Conservation (phyloP, 192 early-diverging fungal species). For the Backusella mclennaniae region DNA sequence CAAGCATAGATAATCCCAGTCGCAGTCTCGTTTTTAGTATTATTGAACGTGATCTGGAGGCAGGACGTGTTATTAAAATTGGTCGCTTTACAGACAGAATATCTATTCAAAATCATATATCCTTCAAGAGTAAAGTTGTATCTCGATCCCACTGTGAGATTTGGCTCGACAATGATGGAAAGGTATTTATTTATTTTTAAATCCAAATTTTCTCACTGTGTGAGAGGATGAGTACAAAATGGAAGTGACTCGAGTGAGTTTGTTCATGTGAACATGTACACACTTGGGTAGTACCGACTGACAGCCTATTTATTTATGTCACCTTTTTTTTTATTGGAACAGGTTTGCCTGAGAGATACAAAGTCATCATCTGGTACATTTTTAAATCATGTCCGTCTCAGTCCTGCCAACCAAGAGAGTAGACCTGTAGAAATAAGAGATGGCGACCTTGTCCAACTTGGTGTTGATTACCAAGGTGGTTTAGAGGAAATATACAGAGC, state of each 20-base stretch:
- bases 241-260: background rate
- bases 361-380: slow-evolving; percentile 91
- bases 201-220: background rate
- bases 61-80: slow-evolving; percentile 54
- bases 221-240: background rate
- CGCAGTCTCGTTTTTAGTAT: slow-evolving; percentile 58
- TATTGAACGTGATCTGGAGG: slow-evolving; percentile 56
- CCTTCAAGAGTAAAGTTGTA: slow-evolving; percentile 83
- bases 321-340: background rate
- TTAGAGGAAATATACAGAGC: slow-evolving; percentile 84
- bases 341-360: slow-evolving; percentile 83
- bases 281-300: slow-evolving; percentile 6
- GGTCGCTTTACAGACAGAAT: slow-evolving; percentile 60
- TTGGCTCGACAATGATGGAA: slow-evolving; percentile 71
- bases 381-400: slow-evolving; percentile 82
- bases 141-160: slow-evolving; percentile 83
- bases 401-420: slow-evolving; percentile 77
- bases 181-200: slow-evolving; percentile 17
- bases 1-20: slow-evolving; percentile 41
- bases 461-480: slow-evolving; percentile 87
- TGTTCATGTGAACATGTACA: background rate
- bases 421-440: slow-evolving; percentile 68
- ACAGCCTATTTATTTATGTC: slow-evolving; percentile 7
- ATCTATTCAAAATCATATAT: slow-evolving; percentile 57
- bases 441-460: slow-evolving; percentile 85